phyloP scores from a whole-genome alignment of 129 eudicot genomes.

The Chrysanthemum makinoi region DNA sequence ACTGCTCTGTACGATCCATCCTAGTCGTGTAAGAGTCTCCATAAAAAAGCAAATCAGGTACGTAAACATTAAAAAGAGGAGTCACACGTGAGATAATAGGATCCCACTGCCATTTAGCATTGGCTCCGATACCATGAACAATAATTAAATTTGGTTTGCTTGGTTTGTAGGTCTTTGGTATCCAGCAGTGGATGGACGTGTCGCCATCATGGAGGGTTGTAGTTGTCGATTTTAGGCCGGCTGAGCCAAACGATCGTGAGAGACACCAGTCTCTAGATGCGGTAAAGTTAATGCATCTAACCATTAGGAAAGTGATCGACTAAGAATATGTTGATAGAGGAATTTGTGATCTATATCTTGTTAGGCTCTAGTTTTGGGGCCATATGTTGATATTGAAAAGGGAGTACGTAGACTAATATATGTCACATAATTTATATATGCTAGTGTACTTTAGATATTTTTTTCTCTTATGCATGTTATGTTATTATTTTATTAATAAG shows the following conservation, averaged over 20 bases:
- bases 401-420: too few relatives aligned
- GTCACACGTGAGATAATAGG: slow-evolving; percentile 32
- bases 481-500: too few relatives aligned
- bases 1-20: slow-evolving; percentile 52
- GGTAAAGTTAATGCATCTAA: slow-evolving; percentile 59
- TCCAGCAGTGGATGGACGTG: slow-evolving; percentile 68
- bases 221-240: slow-evolving; percentile 62
- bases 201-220: slow-evolving; percentile 62
- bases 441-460: too few relatives aligned
- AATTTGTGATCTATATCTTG: too few relatives aligned
- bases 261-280: slow-evolving; percentile 45
- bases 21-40: slow-evolving; percentile 59
- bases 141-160: slow-evolving; percentile 46
- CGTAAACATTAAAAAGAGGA: too few relatives aligned
- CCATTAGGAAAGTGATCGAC: slow-evolving; percentile 31
- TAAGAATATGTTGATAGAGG: too few relatives aligned
- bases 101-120: slow-evolving; percentile 78
- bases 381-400: too few relatives aligned
- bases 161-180: slow-evolving; percentile 45
- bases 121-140: slow-evolving; percentile 74
- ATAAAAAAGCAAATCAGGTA: slow-evolving; percentile 62
- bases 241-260: slow-evolving; percentile 38
- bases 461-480: too few relatives aligned
- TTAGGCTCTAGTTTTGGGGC: too few relatives aligned
- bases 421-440: too few relatives aligned